phyloP scores from a whole-genome alignment of 306 rosid genomes.

The Sicyos baderoa region DNA sequence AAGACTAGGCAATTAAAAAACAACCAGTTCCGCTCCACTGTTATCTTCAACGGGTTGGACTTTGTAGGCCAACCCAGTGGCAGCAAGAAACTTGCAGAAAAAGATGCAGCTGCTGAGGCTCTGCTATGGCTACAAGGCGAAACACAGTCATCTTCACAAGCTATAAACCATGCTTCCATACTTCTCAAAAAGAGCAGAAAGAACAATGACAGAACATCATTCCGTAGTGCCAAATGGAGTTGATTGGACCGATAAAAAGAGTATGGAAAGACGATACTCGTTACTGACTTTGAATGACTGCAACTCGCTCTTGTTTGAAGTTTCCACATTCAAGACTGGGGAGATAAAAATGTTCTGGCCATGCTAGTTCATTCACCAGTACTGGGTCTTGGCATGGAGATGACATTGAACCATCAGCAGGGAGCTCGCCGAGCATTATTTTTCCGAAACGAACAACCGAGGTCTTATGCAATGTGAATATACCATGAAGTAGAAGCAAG shows the following conservation, averaged over 20 bases:
- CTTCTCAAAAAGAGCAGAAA: constrained; percentile 55
- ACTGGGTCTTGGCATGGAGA: background rate
- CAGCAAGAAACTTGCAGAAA: constrained; percentile 76
- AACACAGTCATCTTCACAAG: constrained; percentile 36
- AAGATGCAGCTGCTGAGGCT: constrained; percentile 80
- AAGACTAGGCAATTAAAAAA: constrained; percentile 58
- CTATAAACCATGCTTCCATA: constrained; percentile 45
- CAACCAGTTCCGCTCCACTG: constrained; percentile 68
- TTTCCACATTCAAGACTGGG: background rate
- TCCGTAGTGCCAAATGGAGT: constrained; percentile 50
- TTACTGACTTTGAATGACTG: background rate
- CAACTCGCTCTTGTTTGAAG: too few species aligned
- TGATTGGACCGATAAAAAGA: constrained; percentile 19
- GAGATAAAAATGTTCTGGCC: background rate
- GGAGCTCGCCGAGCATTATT: background rate
- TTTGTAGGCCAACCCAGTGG: constrained; percentile 58
- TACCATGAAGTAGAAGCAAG: background rate
- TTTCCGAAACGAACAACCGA: background rate
- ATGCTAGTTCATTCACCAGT: background rate
- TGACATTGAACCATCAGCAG: background rate
- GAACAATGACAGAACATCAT: constrained; percentile 32
- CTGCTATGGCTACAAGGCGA: constrained; percentile 78
- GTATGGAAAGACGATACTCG: background rate
- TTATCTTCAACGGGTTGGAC: constrained; percentile 73
- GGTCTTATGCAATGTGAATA: background rate